Percentiles rank a stretch among this genome's conserved stretches.
phyloP scores from a whole-genome alignment of 306 rosid genomes.

The Inga laurina region DNA sequence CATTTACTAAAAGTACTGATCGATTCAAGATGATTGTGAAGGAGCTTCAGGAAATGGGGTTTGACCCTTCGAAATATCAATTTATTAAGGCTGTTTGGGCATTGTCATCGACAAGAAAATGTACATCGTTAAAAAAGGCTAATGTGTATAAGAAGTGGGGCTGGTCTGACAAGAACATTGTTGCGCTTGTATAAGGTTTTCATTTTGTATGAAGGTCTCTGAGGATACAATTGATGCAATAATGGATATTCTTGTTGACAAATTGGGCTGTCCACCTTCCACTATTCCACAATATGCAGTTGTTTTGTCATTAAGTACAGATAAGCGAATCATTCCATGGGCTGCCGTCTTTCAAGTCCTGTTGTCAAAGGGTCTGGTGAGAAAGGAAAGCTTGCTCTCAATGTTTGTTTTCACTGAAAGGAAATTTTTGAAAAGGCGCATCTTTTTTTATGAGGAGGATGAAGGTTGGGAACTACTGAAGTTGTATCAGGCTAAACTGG shows the following conservation, averaged over 20 bases:
- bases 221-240: slow-evolving; percentile 27
- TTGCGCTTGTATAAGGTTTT: slow-evolving; percentile 28
- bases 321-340: no score
- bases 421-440: slow-evolving; percentile 20
- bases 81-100: background rate
- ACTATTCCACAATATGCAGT: background rate
- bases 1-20: background rate
- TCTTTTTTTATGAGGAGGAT: slow-evolving; percentile 2
- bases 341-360: no score
- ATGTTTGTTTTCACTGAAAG: slow-evolving; percentile 10
- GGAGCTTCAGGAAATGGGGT: slow-evolving; percentile 17
- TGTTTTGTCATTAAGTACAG: background rate
- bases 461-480: background rate
- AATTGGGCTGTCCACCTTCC: slow-evolving; percentile 32
- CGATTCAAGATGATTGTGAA: slow-evolving; percentile 24
- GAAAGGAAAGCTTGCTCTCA: no score
- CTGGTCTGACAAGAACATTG: slow-evolving; percentile 30
- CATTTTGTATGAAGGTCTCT: slow-evolving; percentile 31
- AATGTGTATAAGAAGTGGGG: slow-evolving; percentile 38
- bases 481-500: background rate
- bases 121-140: slow-evolving; percentile 36
- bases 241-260: slow-evolving; percentile 28
- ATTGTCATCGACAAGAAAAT: slow-evolving; percentile 3
- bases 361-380: no score
- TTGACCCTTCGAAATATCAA: no score